phyloP scores from a whole-genome alignment of 495 filamentous ascomycete genomes.

The Copromyces sp. region DNA sequence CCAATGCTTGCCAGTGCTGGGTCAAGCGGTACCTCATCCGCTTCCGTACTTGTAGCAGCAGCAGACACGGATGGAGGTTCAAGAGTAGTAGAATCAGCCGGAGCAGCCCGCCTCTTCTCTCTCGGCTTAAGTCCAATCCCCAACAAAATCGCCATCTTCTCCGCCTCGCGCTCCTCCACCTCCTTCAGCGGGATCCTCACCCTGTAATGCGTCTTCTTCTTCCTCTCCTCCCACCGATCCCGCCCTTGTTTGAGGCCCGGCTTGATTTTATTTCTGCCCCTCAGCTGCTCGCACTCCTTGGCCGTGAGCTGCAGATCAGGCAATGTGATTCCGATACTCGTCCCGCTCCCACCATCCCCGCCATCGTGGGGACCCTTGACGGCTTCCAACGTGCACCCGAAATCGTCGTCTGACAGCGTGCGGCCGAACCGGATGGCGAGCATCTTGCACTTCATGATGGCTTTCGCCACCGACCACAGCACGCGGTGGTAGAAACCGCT shows the following conservation, averaged over 20 bases:
- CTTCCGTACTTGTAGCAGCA: background rate
- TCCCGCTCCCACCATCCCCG: slow-evolving; percentile 25
- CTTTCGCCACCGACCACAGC: slow-evolving; percentile 66
- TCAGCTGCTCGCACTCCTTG: slow-evolving; percentile 25
- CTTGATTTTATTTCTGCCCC: slow-evolving; percentile 16
- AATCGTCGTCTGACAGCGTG: slow-evolving; percentile 43
- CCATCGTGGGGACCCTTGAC: slow-evolving; percentile 19
- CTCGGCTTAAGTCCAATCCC: slow-evolving; percentile 5
- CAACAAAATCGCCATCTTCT: slow-evolving; percentile 22
- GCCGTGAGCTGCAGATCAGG: slow-evolving; percentile 44
- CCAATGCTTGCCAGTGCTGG: background rate
- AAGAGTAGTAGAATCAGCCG: background rate
- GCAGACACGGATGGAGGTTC: background rate
- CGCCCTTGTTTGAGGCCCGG: slow-evolving; percentile 14
- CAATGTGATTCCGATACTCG: slow-evolving; percentile 39
- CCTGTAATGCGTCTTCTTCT: slow-evolving; percentile 21
- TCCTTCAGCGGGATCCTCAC: slow-evolving; percentile 31
- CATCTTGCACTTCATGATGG: slow-evolving; percentile 80
- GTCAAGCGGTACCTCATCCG: background rate
- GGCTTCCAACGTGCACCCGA: slow-evolving; percentile 30
- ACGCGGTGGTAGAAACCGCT: slow-evolving; percentile 80
- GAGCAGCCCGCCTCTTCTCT: background rate
- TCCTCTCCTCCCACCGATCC: slow-evolving; percentile 15
- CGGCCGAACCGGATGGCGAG: slow-evolving; percentile 37
- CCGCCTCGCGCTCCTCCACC: slow-evolving; percentile 20